Percentiles rank a stretch among this genome's conserved stretches.
These are phyloP conservation scores for Ceratocystis papillata DNA, from an alignment of 2,329 filamentous ascomycete genomes.

Conservation along the genomic window DNA sequence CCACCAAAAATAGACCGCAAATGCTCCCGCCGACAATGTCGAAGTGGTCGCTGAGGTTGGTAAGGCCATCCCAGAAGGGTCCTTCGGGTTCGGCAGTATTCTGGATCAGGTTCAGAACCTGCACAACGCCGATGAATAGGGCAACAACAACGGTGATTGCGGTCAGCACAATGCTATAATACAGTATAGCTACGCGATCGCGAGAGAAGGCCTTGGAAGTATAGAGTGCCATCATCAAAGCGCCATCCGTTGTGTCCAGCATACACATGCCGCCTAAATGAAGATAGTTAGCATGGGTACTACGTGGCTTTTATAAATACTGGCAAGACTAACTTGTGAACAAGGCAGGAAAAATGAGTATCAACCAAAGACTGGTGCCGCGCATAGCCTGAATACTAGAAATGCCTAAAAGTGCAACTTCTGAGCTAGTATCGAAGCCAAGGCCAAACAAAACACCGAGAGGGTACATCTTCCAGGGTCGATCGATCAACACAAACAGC, in stretches of 20 bases:
- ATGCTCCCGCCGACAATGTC: constrained; percentile 80
- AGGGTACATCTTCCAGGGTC: constrained; percentile 93
- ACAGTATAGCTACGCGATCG: constrained; percentile 79
- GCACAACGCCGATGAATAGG: constrained; percentile 73
- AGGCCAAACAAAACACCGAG: constrained; percentile 80
- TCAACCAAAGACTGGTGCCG: constrained; percentile 87
- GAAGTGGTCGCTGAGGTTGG: constrained; percentile 64
- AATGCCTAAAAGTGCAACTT: constrained; percentile 85
- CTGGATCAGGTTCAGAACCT: constrained; percentile 66
- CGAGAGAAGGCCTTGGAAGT: constrained; percentile 66
- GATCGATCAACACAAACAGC: constrained; percentile 63
- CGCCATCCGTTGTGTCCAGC: constrained; percentile 83
- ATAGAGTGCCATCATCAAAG: constrained; percentile 90
- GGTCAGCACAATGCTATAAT: constrained; percentile 85
- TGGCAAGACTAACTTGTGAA: constrained; percentile 57
- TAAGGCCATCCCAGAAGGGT: constrained; percentile 83
- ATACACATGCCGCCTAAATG: constrained; percentile 80
- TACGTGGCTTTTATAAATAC: background rate
- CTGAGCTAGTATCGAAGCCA: constrained; percentile 90
- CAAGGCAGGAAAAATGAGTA: constrained; percentile 77
- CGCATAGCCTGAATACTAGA: constrained; percentile 74
- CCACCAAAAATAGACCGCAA: constrained; percentile 70
- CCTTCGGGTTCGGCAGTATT: constrained; percentile 65
- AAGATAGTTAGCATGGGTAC: background rate
- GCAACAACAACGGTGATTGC: constrained; percentile 74